Evolutionary conservation across 768 basidiomycete species (phyloP), one percentile per base, ranked within the genome.

Genomic region (Suillus spraguei): DNA sequence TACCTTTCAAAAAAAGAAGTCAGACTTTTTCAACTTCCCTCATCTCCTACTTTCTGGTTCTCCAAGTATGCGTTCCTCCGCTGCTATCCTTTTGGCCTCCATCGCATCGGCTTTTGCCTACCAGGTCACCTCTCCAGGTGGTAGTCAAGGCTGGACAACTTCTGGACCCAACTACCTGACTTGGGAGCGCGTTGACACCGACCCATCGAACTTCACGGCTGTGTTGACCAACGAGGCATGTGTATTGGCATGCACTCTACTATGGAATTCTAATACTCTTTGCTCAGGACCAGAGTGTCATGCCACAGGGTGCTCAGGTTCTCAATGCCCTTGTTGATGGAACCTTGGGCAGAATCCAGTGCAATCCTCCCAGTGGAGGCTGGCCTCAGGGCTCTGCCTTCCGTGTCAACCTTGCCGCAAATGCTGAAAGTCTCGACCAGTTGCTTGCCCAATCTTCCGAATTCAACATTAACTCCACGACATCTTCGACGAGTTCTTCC

Each of bases 371-470:
- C 4, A 83, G 81, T 59, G 81, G 79, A 36, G 89, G 89, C 17
- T 94, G 89, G 87, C 86, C 87, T 14, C 53, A 73, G n/a, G 89
- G 88, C 62, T 61, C 66, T 39, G 78, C 75, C 41, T 95, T 84
- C 84, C 88, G 84, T 62, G 81, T 96, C 75, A 92, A 95, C 79
- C 74, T 95, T 33, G 85, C 88, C 64, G 69, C 79, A 67, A 80
- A 84, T 66, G 65, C 80, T 4, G 61, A 81, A 22, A 59, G 85
- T 60, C 77, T 83, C 28, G 70, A 74, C 72, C 75, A 76, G 59
- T 86, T 95, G 67, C 81, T 86, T 60, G 91, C 92, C 44, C 92
- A 95, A 76, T 93, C 91, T 20, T 59, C 61, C 33, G 71, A 85
- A 61, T 95, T 94, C 75, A 76, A 71, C 68, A 85, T 87, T 71